These are phyloP conservation scores for Diplotaxis tenuifolia DNA, from an alignment of 345 rosid species.

Conservation along the genomic window DNA sequence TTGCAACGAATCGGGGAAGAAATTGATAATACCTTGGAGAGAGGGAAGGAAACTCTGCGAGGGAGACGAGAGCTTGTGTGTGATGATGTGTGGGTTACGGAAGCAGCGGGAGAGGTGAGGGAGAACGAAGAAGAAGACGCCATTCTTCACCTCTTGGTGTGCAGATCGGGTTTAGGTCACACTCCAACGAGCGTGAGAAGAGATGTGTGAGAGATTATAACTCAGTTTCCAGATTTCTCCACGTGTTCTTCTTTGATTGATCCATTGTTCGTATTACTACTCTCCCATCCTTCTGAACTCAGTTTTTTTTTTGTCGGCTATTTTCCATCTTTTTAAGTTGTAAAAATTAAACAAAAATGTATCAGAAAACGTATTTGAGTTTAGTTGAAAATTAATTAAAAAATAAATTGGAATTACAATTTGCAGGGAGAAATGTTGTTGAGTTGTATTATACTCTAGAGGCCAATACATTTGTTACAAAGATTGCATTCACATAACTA, in stretches of 20 bases:
- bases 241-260: constrained; percentile 23
- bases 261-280: not conserved
- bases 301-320: not conserved
- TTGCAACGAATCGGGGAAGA: not conserved
- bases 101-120: constrained; percentile 43
- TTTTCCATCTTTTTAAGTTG: not conserved
- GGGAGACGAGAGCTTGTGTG: constrained; percentile 18
- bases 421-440: not conserved
- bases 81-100: constrained; percentile 40
- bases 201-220: constrained; percentile 9
- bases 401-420: not conserved
- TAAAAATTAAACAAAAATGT: no score
- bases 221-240: constrained; percentile 15
- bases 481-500: not conserved
- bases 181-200: constrained; percentile 22
- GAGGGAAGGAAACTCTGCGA: constrained; percentile 46
- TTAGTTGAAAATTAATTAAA: no score
- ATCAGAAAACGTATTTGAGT: no score
- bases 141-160: constrained; percentile 18
- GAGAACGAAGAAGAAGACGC: constrained; percentile 56
- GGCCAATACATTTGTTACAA: not conserved
- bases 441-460: not conserved
- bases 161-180: constrained; percentile 34
- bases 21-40: constrained; percentile 45
- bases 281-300: not conserved